Evolutionary conservation across 345 rosid species (phyloP).

Genomic region (Pugionium dolabratum): DNA sequence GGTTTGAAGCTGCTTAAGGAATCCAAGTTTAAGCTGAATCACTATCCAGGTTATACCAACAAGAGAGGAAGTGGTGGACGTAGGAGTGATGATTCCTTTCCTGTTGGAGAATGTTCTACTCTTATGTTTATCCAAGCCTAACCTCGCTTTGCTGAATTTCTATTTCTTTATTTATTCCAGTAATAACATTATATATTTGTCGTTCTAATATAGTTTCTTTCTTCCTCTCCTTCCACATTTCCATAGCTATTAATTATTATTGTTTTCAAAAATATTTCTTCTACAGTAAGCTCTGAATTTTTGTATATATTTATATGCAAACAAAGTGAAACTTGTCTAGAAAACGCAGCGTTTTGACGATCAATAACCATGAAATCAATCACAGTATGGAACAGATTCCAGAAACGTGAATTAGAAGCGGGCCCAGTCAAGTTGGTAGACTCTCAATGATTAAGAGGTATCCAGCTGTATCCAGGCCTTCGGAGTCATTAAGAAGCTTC

Average conservation of each 20-base stretch:
- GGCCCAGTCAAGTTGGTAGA: slow-evolving; percentile 31
- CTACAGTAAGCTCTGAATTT: no score
- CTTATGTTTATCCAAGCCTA: slow-evolving; percentile 26
- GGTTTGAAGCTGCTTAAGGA: slow-evolving; percentile 43
- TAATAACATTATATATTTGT: no score
- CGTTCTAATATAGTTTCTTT: no score
- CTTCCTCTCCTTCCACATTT: no score
- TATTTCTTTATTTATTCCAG: no score
- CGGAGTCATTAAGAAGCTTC: slow-evolving; percentile 35
- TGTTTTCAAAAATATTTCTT: no score
- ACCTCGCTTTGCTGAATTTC: no score
- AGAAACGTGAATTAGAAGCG: slow-evolving; percentile 7
- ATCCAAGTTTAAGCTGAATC: slow-evolving; percentile 26
- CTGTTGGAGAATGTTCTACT: slow-evolving; percentile 39
- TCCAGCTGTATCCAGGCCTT: slow-evolving; percentile 41
- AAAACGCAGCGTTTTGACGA: slow-evolving; percentile 24
- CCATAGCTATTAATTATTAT: no score
- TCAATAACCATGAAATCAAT: not conserved
- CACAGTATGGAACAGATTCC: not conserved
- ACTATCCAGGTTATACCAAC: slow-evolving; percentile 54
- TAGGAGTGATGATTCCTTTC: slow-evolving; percentile 15
- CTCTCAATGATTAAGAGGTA: slow-evolving; percentile 29
- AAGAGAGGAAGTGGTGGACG: slow-evolving; percentile 56
- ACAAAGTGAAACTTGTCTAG: no score
- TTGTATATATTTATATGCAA: no score